Evolutionary conservation across 208 protist species (phyloP).

Genomic region (Angomonas ambiguus): DNA sequence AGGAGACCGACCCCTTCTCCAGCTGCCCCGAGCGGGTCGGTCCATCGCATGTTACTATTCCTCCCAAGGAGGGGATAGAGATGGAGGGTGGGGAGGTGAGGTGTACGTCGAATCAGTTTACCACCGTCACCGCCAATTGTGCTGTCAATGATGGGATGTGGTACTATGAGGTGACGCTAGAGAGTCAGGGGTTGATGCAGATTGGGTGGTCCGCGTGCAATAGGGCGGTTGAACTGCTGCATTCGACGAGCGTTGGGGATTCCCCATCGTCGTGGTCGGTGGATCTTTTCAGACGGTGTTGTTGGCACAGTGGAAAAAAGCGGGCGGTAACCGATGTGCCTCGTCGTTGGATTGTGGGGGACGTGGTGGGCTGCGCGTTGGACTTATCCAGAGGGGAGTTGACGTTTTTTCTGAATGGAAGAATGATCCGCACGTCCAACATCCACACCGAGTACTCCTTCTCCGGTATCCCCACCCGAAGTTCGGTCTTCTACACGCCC

Average conservation of each 20-base stretch:
- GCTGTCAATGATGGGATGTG: conserved; percentile 69
- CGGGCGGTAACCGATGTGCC: conserved; percentile 46
- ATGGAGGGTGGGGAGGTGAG: conserved; percentile 69
- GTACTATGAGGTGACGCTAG: conserved; percentile 91
- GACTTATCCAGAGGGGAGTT: conserved; percentile 71
- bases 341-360: conserved; percentile 73
- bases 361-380: conserved; percentile 88
- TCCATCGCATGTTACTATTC: conserved; percentile 81
- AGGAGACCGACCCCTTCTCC: conserved; percentile 83
- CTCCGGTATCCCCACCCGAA: conserved; percentile 6
- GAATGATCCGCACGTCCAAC: conserved; percentile 27
- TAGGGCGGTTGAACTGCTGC: conserved; percentile 16
- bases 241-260: conserved; percentile 72
- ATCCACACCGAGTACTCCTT: background rate
- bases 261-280: conserved; percentile 78
- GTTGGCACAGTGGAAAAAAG: conserved; percentile 79
- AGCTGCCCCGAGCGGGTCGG: conserved; percentile 63
- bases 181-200: conserved; percentile 89
- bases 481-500: conserved; percentile 48
- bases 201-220: conserved; percentile 73
- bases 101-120: conserved; percentile 66
- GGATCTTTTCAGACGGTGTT: conserved; percentile 81
- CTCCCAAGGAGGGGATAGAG: conserved; percentile 51
- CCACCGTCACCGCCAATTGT: conserved; percentile 76
- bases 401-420: conserved; percentile 81